Percentiles rank a stretch among this genome's conserved stretches.
These are phyloP conservation scores for Colletotrichum abscissum DNA, from an alignment of 2,329 filamentous ascomycete genomes.

Conservation along the genomic window DNA sequence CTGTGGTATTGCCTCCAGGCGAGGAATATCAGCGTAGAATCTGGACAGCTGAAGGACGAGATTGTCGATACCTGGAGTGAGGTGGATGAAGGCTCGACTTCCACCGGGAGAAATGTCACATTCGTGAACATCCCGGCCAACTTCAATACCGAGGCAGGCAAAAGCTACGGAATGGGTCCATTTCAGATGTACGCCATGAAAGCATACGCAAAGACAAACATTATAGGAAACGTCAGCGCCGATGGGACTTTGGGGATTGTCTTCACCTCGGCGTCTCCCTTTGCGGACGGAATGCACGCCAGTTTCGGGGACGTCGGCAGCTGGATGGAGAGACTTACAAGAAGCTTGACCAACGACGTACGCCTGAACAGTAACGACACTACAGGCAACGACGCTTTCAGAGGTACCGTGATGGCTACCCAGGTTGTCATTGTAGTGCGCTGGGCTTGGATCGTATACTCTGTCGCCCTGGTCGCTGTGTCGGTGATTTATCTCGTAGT, in stretches of 20 bases:
- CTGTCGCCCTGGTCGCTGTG: background rate
- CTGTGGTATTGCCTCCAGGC: constrained; percentile 51
- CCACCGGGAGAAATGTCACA: background rate
- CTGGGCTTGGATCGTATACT: background rate
- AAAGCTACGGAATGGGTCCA: background rate
- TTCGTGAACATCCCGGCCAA: background rate
- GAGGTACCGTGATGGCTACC: background rate
- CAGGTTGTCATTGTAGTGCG: background rate
- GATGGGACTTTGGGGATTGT: background rate
- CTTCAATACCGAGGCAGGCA: background rate
- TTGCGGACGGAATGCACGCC: background rate
- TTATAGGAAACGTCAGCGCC: background rate
- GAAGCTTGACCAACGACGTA: constrained; percentile 3
- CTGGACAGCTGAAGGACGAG: constrained; percentile 42
- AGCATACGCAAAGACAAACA: background rate
- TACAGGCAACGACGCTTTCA: background rate
- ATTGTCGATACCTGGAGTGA: constrained; percentile 43
- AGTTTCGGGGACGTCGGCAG: background rate
- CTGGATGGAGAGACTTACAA: background rate
- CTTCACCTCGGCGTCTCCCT: background rate
- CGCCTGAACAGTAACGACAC: background rate
- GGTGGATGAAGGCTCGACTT: background rate
- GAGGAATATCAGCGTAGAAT: constrained; percentile 41
- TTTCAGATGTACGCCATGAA: background rate
- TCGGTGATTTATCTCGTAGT: background rate